Conservation (phyloP, 2,329 filamentous ascomycete species). For the Aspergillus sergii region DNA sequence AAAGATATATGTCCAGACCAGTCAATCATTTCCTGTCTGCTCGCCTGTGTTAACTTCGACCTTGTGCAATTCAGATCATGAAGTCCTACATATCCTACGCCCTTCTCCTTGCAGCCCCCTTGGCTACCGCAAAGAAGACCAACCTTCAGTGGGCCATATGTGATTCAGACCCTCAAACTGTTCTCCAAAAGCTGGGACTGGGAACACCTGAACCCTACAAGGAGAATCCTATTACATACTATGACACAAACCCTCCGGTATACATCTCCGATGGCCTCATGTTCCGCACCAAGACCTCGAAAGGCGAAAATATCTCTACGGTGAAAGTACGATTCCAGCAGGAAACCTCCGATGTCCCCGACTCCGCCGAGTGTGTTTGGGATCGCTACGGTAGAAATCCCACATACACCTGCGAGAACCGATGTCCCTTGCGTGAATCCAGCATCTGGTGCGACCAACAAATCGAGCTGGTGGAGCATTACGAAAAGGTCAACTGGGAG, state of each 20-base stretch:
- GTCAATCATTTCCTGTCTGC: too few species aligned
- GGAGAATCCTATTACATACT: slow-evolving; percentile 10
- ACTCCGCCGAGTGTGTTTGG: neutral
- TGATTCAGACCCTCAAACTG: neutral
- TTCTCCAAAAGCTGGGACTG: neutral
- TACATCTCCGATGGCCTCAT: slow-evolving; percentile 3
- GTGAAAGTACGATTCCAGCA: slow-evolving; percentile 4
- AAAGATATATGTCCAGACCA: too few species aligned
- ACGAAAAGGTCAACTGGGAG: neutral
- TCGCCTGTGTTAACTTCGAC: too few species aligned
- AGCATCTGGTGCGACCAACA: neutral
- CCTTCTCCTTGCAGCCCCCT: neutral
- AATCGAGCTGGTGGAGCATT: neutral
- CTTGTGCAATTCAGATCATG: neutral
- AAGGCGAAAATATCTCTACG: slow-evolving; percentile 3
- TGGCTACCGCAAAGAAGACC: neutral
- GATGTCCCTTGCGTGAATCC: neutral
- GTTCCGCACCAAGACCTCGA: slow-evolving; percentile 11
- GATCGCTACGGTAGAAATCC: neutral
- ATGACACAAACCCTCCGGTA: slow-evolving; percentile 1
- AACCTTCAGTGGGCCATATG: neutral
- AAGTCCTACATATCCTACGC: neutral
- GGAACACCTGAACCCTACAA: neutral
- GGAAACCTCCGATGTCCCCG: neutral
- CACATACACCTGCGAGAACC: neutral